Conservation (phyloP, 208 protist genomes). For the Novymonas esmeraldas region DNA sequence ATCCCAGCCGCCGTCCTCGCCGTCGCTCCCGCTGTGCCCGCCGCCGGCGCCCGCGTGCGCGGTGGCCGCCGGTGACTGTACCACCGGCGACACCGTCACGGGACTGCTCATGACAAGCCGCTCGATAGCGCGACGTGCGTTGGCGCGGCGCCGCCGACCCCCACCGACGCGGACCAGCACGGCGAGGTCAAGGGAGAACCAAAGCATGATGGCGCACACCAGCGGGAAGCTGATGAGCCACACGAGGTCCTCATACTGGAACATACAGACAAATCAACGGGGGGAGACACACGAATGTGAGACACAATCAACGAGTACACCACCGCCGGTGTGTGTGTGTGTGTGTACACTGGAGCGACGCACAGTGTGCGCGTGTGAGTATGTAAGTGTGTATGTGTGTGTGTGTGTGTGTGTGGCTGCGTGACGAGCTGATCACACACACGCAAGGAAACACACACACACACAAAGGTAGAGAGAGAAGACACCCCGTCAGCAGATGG, state of each 20-base stretch:
- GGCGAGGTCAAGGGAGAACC: constrained; percentile 67
- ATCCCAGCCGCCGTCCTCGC: background rate
- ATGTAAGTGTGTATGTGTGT: background rate
- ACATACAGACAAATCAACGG: constrained; percentile 21
- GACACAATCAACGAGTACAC: background rate
- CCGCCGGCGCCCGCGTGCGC: background rate
- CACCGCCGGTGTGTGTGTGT: background rate
- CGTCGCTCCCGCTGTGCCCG: background rate
- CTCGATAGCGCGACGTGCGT: constrained; percentile 50
- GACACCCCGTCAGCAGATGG: no score
- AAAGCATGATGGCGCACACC: constrained; percentile 49
- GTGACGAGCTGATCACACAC: background rate
- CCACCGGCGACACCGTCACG: constrained; percentile 10
- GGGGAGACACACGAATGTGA: background rate
- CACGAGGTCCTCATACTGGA: constrained; percentile 61
- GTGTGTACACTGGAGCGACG: background rate
- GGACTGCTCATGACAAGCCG: constrained; percentile 34
- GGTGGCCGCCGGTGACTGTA: constrained; percentile 5
- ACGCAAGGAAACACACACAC: background rate
- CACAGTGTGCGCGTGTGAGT: background rate
- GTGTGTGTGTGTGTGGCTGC: background rate
- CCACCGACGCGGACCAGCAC: constrained; percentile 63
- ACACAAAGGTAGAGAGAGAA: background rate
- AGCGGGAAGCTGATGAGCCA: constrained; percentile 64
- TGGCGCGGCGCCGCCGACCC: constrained; percentile 49